Evolutionary conservation across 225 moss, liverwort and hornwort genomes (phyloP).

Genomic region (Marchantia paleacea): DNA sequence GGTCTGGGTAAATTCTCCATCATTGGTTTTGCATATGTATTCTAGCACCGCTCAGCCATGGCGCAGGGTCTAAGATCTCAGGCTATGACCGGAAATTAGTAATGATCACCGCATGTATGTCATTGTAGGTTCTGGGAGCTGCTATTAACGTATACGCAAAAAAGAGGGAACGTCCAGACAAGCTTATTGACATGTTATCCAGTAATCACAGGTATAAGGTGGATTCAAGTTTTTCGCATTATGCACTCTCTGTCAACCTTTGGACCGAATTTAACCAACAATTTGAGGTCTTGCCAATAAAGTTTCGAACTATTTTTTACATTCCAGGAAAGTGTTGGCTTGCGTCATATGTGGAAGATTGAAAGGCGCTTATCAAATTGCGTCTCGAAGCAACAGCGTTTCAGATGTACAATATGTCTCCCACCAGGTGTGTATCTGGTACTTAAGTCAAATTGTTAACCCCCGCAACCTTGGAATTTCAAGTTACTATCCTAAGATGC

Average conservation of each 20-base stretch:
- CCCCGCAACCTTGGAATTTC: too few relatives aligned
- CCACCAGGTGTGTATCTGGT: slow-evolving; percentile 60
- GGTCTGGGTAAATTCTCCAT: too few relatives aligned
- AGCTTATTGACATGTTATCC: slow-evolving; percentile 81
- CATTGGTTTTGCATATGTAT: too few relatives aligned
- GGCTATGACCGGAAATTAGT: too few relatives aligned
- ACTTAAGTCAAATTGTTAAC: not conserved
- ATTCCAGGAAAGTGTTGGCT: slow-evolving; percentile 88
- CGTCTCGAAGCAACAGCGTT: slow-evolving; percentile 65
- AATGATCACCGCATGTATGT: too few relatives aligned
- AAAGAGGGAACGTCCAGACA: slow-evolving; percentile 87
- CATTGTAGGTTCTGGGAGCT: slow-evolving; percentile 78
- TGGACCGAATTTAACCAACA: too few relatives aligned
- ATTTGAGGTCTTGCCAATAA: not conserved
- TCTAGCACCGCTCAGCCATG: too few relatives aligned
- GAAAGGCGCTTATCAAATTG: slow-evolving; percentile 94
- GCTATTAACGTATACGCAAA: slow-evolving; percentile 92
- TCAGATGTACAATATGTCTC: slow-evolving; percentile 97
- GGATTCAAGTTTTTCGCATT: too few relatives aligned
- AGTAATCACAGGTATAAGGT: slow-evolving; percentile 71
- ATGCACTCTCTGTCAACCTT: too few relatives aligned
- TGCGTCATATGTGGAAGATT: slow-evolving; percentile 91
- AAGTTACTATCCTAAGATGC: too few relatives aligned
- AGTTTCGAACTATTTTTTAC: not conserved
- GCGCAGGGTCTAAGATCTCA: too few relatives aligned